Percentiles rank a stretch among this genome's conserved stretches.
phyloP scores from a whole-genome alignment of 164 flowering plant species.

The Berberis thunbergii region DNA sequence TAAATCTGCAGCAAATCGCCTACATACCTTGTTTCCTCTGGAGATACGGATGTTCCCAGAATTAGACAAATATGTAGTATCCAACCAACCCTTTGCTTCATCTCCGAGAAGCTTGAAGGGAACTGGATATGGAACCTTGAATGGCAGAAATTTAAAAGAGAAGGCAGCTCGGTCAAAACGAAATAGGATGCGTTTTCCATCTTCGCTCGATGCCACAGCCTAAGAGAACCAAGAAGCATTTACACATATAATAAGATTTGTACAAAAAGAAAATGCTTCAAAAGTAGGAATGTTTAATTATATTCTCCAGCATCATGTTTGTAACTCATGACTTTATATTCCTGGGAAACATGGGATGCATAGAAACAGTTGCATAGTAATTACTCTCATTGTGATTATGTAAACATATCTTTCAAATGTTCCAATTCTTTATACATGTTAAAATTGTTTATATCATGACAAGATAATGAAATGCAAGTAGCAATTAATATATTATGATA shows the following conservation, averaged over 20 bases:
- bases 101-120: slow-evolving; percentile 96
- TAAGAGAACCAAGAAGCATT: slow-evolving; percentile 9
- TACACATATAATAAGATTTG: background rate
- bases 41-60: slow-evolving; percentile 91
- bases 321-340: too few relatives aligned
- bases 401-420: too few relatives aligned
- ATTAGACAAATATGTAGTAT: slow-evolving; percentile 75
- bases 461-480: too few relatives aligned
- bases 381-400: too few relatives aligned
- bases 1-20: background rate
- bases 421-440: too few relatives aligned
- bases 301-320: too few relatives aligned
- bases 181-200: slow-evolving; percentile 77
- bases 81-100: slow-evolving; percentile 98
- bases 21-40: slow-evolving; percentile 83
- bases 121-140: slow-evolving; percentile 96
- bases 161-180: slow-evolving; percentile 89
- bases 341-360: too few relatives aligned
- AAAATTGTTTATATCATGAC: too few relatives aligned
- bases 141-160: slow-evolving; percentile 86
- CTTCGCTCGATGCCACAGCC: slow-evolving; percentile 81
- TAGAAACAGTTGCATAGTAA: too few relatives aligned
- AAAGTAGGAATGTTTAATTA: too few relatives aligned
- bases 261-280: too few relatives aligned
- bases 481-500: too few relatives aligned